Conservation (phyloP, 2,329 filamentous ascomycete species). For the Aspergillus sp. region DNA sequence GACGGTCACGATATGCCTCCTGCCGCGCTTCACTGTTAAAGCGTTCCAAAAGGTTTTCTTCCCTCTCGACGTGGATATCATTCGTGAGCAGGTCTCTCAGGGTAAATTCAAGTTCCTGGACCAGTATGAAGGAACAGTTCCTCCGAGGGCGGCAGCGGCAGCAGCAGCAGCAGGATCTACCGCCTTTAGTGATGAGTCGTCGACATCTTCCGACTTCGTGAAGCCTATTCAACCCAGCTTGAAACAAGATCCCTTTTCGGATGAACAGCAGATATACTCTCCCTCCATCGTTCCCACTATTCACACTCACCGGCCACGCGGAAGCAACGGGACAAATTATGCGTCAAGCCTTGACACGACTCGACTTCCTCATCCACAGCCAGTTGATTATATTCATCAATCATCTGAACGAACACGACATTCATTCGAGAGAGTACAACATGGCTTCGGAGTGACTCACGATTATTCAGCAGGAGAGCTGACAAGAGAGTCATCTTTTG, state of each 20-base stretch:
- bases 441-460: constrained; percentile 81
- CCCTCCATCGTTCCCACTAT: constrained; percentile 79
- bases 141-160: constrained; percentile 48
- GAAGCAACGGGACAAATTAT: constrained; percentile 91
- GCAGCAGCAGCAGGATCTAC: constrained; percentile 40
- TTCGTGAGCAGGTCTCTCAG: constrained; percentile 84
- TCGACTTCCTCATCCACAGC: constrained; percentile 57
- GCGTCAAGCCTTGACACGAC: constrained; percentile 57
- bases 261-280: constrained; percentile 90
- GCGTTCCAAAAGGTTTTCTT: constrained; percentile 89
- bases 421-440: constrained; percentile 81
- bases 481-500: constrained; percentile 70
- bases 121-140: constrained; percentile 53
- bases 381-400: constrained; percentile 60
- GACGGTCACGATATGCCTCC: constrained; percentile 76
- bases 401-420: constrained; percentile 86
- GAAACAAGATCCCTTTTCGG: constrained; percentile 68
- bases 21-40: constrained; percentile 86
- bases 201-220: constrained; percentile 41
- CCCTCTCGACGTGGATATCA: constrained; percentile 90
- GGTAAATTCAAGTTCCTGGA: constrained; percentile 79
- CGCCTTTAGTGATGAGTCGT: constrained; percentile 41
- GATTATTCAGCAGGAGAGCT: constrained; percentile 90
- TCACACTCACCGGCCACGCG: constrained; percentile 75
- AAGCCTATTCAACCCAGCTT: constrained; percentile 58